phyloP scores from a whole-genome alignment of 139 green algal genomes.

The Desmodesmus armatus region DNA sequence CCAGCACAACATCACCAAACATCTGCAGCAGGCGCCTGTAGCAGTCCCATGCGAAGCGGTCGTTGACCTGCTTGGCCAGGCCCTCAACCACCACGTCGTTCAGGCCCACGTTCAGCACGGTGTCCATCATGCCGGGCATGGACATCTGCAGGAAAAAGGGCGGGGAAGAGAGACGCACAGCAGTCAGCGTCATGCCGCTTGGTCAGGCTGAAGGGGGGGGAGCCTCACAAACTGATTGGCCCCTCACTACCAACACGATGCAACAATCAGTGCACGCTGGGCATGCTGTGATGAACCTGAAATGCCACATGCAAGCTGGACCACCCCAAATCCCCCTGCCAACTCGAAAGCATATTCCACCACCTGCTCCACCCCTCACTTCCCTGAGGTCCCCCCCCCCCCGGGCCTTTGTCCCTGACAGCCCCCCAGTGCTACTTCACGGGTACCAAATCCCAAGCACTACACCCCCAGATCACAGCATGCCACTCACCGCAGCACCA shows the following conservation, averaged over 20 bases:
- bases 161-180: not conserved
- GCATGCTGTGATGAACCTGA: too few relatives aligned
- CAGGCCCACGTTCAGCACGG: constrained; percentile 91
- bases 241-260: too few relatives aligned
- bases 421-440: not conserved
- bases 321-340: too few relatives aligned
- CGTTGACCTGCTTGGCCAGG: constrained; percentile 67
- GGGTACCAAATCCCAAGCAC: too few relatives aligned
- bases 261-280: too few relatives aligned
- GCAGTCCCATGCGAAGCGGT: constrained; percentile 86
- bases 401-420: not conserved
- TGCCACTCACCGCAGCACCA: constrained; percentile 75
- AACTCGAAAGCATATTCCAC: not conserved
- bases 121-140: constrained; percentile 95
- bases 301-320: too few relatives aligned
- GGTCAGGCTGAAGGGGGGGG: too few relatives aligned
- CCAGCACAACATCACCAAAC: constrained; percentile 89
- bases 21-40: constrained; percentile 72
- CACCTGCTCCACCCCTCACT: not conserved
- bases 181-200: too few relatives aligned
- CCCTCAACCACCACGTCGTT: constrained; percentile 83
- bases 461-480: constrained; percentile 38
- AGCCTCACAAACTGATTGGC: too few relatives aligned
- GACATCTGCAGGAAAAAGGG: constrained; percentile 50
- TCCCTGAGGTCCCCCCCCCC: too few relatives aligned